Base-by-base conservation (phyloP, 495 filamentous ascomycete genomes). In the Talaromyces liani region DNA sequence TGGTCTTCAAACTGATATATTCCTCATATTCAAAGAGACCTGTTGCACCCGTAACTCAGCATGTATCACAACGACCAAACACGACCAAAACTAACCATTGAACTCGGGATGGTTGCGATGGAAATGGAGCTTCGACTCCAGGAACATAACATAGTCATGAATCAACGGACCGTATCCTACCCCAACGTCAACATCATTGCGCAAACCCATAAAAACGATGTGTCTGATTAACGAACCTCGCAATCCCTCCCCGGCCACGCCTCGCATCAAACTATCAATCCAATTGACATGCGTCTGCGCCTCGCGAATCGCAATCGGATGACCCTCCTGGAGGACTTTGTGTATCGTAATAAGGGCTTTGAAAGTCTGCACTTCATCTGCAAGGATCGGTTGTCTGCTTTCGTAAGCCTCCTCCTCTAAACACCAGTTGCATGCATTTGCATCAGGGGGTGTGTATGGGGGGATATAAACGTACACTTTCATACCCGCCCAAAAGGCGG, bases 101-200 rank as follows among this genome's bases (percentile, higher is more conserved):
- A 98, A 98, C 75, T 97, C 94, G 12, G 92, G 93, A 75, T 98
- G 94, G 65, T 97, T 90, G 65, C 91, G 86, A 75, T 98, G 95
- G 81, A 98, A 98, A 1, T 84, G 82, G 63, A 98, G 80, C 77
- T 98, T 98, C 33, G 93, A 89, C 63, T 95, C 85, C 25, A 98
- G 85, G 77, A 91, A 98, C 73, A 88, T 90, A 64, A 98, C 91
- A 70, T 98, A 98, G 83, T 98, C 94, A 65, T 87, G 85, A 69
- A 98, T 96, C 70, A 98, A 75, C 31, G 91, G 91, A 20, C 85
- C 90, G 75, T 98, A 98, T 61, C 94, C 93, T 88, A 72, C 65
- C 45, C 8, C 7, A 51, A 10, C 8, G 16, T 36, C 45, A 18
- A 9, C 22, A 3, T 36, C 9, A 45, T 22, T 34, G 25, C 36